phyloP scores from a whole-genome alignment of 163 green algal genomes.

The Volvox carteri region DNA sequence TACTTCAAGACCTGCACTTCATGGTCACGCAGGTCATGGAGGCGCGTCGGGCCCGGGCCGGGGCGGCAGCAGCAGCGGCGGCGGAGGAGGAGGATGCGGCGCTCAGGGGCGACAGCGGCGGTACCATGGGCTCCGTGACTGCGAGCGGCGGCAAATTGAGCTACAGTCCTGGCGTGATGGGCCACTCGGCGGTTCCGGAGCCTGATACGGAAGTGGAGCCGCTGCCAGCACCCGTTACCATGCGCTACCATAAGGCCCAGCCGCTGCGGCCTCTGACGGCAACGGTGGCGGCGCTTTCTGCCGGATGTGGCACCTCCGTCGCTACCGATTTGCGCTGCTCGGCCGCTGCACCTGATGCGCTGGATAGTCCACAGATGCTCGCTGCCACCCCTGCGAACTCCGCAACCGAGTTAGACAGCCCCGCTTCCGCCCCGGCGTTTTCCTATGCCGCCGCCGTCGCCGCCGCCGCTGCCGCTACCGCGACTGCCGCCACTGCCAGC shows the following conservation, averaged over 20 bases:
- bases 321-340: background rate
- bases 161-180: constrained; percentile 19
- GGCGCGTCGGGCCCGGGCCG: background rate
- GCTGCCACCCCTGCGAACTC: too few relatives aligned
- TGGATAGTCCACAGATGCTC: too few relatives aligned
- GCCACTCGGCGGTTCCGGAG: constrained; percentile 28
- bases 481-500: background rate
- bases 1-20: constrained; percentile 41
- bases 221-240: background rate
- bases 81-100: background rate
- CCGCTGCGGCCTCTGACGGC: background rate
- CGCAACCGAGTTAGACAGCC: too few relatives aligned
- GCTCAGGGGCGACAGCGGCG: background rate
- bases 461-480: background rate
- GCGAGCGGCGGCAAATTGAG: background rate
- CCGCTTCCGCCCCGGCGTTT: too few relatives aligned
- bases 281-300: background rate
- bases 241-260: constrained; percentile 53
- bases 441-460: background rate
- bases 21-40: constrained; percentile 42
- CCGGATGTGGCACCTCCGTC: background rate
- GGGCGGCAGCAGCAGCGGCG: background rate
- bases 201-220: background rate
- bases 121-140: background rate
- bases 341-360: too few relatives aligned